Evolutionary conservation across 768 basidiomycete genomes (phyloP).

Genomic region (Hemileccinum rubropunctum): DNA sequence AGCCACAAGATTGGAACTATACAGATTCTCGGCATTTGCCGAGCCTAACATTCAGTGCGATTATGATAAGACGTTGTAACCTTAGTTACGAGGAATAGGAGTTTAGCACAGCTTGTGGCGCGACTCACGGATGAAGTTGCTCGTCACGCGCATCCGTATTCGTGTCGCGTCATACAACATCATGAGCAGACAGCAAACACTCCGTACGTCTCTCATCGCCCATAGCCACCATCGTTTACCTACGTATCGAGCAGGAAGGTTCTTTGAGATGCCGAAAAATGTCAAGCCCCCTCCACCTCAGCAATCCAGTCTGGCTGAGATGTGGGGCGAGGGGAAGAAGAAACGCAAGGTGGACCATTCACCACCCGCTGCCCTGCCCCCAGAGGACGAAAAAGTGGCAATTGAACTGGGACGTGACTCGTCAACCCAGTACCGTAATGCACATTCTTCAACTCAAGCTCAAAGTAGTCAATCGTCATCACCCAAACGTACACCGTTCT

Average conservation of each 20-base stretch:
- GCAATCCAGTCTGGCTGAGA: conserved; percentile 73
- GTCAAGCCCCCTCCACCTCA: conserved; percentile 67
- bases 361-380: conserved; percentile 16
- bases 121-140: conserved; percentile 18
- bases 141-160: conserved; percentile 21
- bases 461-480: conserved; percentile 36
- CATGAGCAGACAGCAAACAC: conserved; percentile 75
- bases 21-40: conserved; percentile 38
- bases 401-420: conserved; percentile 7
- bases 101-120: neutral
- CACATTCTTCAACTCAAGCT: conserved; percentile 29
- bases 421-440: conserved; percentile 1
- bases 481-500: conserved; percentile 16
- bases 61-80: too few relatives aligned
- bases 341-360: conserved; percentile 24
- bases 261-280: conserved; percentile 70
- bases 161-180: conserved; percentile 6
- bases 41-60: too few relatives aligned
- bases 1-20: conserved; percentile 42
- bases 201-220: conserved; percentile 42
- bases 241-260: conserved; percentile 50
- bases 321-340: conserved; percentile 63
- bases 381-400: conserved; percentile 24
- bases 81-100: too few relatives aligned
- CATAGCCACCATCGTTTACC: neutral